phyloP scores from a whole-genome alignment of 192 early-diverging fungal genomes.

The Diversispora epigaea region DNA sequence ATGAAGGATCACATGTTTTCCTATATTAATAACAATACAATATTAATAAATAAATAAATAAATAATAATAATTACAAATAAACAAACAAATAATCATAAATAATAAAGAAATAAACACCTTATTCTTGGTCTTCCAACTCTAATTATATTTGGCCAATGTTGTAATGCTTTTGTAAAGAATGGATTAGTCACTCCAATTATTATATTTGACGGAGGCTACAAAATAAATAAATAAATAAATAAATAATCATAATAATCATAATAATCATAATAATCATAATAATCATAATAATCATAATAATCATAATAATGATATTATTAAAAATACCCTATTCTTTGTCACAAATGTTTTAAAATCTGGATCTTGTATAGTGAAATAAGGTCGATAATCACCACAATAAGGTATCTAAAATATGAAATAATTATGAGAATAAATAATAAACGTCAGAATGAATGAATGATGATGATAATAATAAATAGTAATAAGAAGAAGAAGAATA shows the following conservation, averaged over 20 bases:
- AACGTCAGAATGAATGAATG: background rate
- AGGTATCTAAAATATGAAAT: slow-evolving; percentile 57
- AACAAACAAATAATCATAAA: slow-evolving; percentile 37
- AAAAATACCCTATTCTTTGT: slow-evolving; percentile 50
- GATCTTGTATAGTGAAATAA: slow-evolving; percentile 96
- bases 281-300: background rate
- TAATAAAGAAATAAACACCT: background rate
- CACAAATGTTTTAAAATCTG: slow-evolving; percentile 79
- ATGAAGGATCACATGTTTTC: background rate
- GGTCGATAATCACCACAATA: slow-evolving; percentile 97
- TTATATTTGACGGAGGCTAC: slow-evolving; percentile 71
- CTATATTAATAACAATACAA: background rate
- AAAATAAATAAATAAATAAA: slow-evolving; percentile 25
- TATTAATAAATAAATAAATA: background rate
- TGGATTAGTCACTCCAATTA: slow-evolving; percentile 96
- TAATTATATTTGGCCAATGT: slow-evolving; percentile 90
- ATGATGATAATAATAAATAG: background rate
- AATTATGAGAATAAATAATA: background rate
- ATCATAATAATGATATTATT: background rate
- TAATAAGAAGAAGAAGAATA: no score
- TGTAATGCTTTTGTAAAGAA: slow-evolving; percentile 86
- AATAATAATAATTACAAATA: slow-evolving; percentile 18
- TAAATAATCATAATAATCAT: background rate
- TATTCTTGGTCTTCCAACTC: slow-evolving; percentile 36
- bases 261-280: background rate